Conservation (phyloP, 2,329 filamentous ascomycete species). For the Aspergillus carbonarius region DNA sequence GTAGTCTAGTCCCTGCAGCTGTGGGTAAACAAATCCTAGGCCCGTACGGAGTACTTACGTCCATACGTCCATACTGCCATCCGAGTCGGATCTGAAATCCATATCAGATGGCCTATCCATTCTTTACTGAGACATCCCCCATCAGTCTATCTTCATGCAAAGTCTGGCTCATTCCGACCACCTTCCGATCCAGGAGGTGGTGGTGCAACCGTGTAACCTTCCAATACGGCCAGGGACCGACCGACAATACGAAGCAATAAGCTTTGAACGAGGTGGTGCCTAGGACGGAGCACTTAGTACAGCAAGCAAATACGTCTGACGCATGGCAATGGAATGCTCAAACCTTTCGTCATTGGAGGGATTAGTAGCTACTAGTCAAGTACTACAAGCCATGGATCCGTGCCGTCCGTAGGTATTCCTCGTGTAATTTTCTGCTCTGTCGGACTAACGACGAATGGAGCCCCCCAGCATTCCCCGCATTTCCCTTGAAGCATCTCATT, state of each 20-base stretch:
- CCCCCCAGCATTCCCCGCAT: slow-evolving; percentile 6
- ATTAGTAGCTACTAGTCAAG: too few relatives aligned
- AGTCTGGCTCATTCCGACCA: background rate
- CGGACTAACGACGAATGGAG: too few relatives aligned
- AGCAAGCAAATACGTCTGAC: background rate
- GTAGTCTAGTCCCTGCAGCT: background rate
- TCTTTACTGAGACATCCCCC: slow-evolving; percentile 1
- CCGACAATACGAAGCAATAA: background rate
- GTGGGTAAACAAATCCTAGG: background rate
- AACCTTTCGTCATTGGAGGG: background rate
- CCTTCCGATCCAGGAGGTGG: background rate
- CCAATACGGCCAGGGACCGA: background rate
- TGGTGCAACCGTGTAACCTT: background rate
- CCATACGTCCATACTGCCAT: background rate
- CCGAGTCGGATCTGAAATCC: background rate
- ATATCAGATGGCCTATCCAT: background rate
- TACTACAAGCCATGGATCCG: background rate
- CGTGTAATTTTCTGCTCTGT: background rate
- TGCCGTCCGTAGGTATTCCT: background rate
- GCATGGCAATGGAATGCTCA: background rate
- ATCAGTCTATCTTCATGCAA: background rate
- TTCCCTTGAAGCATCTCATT: background rate
- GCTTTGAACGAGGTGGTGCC: background rate
- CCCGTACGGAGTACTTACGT: background rate
- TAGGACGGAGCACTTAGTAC: too few relatives aligned